Percentiles rank a stretch among this genome's conserved stretches.
phyloP scores from a whole-genome alignment of 768 basidiomycete species.

The Dacryopinax spathularia region DNA sequence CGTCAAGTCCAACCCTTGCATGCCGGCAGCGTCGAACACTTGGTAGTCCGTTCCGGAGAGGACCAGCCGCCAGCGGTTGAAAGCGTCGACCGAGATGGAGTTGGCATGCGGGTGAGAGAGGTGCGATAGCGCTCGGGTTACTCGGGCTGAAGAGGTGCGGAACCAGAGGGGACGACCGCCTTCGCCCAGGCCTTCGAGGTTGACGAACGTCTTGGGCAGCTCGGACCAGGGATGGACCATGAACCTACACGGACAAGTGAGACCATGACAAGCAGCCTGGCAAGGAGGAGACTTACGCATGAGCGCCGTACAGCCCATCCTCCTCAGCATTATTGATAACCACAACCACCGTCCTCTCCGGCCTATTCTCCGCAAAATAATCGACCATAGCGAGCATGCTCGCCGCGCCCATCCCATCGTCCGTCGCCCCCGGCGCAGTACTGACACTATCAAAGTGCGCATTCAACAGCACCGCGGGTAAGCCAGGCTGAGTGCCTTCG shows the following conservation, averaged over 20 bases:
- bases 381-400: constrained; percentile 52
- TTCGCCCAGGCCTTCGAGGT: constrained; percentile 65
- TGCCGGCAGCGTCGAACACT: constrained; percentile 41
- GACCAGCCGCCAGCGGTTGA: constrained; percentile 42
- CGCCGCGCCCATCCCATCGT: constrained; percentile 60
- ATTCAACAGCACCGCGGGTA: constrained; percentile 51
- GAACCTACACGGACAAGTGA: constrained; percentile 32
- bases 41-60: constrained; percentile 61
- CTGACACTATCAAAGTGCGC: constrained; percentile 41
- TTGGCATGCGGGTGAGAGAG: constrained; percentile 60
- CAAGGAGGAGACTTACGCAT: constrained; percentile 32
- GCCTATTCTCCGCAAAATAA: constrained; percentile 33
- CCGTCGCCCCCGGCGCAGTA: constrained; percentile 42
- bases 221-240: constrained; percentile 62
- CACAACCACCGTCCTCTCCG: constrained; percentile 53
- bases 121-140: constrained; percentile 40
- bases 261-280: not conserved
- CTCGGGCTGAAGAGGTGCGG: constrained; percentile 47
- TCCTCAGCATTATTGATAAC: constrained; percentile 83
- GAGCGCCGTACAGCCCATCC: constrained; percentile 58
- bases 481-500: constrained; percentile 35
- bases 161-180: constrained; percentile 70
- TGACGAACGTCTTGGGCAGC: constrained; percentile 52
- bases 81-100: constrained; percentile 54
- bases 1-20: constrained; percentile 63